Conservation (phyloP, 1,284 basidiomycete species). For the Cryptococcus sp. region DNA sequence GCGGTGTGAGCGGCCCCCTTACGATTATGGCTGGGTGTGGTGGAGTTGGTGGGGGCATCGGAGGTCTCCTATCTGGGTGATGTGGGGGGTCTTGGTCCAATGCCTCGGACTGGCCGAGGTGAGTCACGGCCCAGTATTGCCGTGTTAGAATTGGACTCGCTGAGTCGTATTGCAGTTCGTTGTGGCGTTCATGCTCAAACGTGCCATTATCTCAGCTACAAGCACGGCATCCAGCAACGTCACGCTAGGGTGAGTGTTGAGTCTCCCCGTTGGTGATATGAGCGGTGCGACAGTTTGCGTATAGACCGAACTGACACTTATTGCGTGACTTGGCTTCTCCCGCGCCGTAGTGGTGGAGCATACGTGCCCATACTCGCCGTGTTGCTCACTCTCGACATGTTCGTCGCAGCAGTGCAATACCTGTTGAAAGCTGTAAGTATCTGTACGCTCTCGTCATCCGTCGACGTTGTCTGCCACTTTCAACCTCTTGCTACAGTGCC, state of each 20-base stretch:
- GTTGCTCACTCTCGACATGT: slow-evolving; percentile 21
- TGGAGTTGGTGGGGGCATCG: slow-evolving; percentile 45
- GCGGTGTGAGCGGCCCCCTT: slow-evolving; percentile 28
- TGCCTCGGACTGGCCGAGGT: neutral
- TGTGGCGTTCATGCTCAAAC: slow-evolving; percentile 19
- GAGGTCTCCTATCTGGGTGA: slow-evolving; percentile 27
- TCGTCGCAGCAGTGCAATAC: slow-evolving; percentile 20
- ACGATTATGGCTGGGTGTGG: slow-evolving; percentile 40
- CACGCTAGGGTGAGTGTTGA: slow-evolving; percentile 22
- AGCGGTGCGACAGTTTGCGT: neutral
- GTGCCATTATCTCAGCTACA: slow-evolving; percentile 11
- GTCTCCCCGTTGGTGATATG: neutral
- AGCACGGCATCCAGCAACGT: slow-evolving; percentile 14
- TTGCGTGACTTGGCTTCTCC: neutral
- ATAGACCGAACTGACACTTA: neutral
- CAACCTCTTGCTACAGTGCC: neutral
- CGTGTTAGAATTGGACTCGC: neutral
- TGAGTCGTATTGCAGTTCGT: slow-evolving; percentile 15
- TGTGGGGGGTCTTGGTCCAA: slow-evolving; percentile 18
- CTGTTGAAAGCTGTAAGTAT: slow-evolving; percentile 17
- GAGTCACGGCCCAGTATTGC: neutral
- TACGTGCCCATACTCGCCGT: slow-evolving; percentile 20
- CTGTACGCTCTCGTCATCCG: too few species aligned
- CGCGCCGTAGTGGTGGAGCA: slow-evolving; percentile 11
- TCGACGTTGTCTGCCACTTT: too few species aligned